Base-by-base conservation (phyloP, 2,329 filamentous ascomycete species). In the Endocalyx cinctus region DNA sequence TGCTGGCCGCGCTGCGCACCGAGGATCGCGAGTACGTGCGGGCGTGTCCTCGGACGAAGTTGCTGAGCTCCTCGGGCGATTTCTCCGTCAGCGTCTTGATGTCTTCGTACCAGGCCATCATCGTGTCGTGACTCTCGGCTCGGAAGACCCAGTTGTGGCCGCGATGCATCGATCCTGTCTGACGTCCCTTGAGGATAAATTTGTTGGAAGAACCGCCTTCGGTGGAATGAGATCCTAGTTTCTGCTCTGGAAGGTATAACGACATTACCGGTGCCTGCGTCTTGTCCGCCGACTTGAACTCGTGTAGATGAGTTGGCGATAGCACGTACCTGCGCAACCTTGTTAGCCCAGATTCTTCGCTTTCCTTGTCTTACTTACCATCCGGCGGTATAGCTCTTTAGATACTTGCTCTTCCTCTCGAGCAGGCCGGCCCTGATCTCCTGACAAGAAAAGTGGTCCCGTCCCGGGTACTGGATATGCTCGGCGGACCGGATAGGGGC, bases 281-380 rank as follows among this genome's bases (percentile, higher is more conserved):
- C 58, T 90, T 89, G 63, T 97, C 90, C 46, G 88, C 87, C n/a
- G 88, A 95, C 60, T 95, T 96, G 75, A 97, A 98, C 63, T 98
- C 92, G 66, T 98, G 92, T 15, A 98, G 74, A 63, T 98, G 92
- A 35, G 92, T 97, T 12, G 92, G 87, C 49, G 92, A 95, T 47
- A 98, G 70, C 29, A 97, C 88, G 60, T 96, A 96, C 87, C 86
- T 92, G 48, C 57, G 54, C 38, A 23, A 31, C 31, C 37, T 25
- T 23, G 14, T n/a, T 17, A 10, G 7, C 6, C 6, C 15, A n/a
- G 20, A 25, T 20, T 12, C 16, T 20, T 25, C 11, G 27, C 22
- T 5, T 26, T 26, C 27, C n/a, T 10, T 3, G 22, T 5, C 27
- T 16, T 25, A 67, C 82, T 63, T 69, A 90, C 89, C 90, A 97